Percentiles rank a stretch among this genome's conserved stretches.
Evolutionary conservation across 352 stramenopile species (phyloP).

Genomic region (Halophytophthora polymorphica): DNA sequence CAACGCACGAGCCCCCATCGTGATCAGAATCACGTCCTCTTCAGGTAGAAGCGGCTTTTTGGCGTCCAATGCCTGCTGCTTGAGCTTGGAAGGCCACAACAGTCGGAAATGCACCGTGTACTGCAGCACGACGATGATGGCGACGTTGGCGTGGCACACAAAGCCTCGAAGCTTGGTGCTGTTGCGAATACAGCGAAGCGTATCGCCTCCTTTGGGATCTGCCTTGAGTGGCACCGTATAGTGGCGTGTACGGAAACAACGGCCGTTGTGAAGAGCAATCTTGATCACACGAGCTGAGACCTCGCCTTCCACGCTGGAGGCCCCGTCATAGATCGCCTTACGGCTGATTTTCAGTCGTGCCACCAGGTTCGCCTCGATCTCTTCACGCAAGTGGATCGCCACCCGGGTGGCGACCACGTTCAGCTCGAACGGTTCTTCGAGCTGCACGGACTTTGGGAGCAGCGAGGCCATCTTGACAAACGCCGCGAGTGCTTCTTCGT

Average conservation of each 20-base stretch:
- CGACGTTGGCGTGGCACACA: constrained; percentile 70
- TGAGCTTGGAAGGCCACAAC: constrained; percentile 59
- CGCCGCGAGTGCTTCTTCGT: constrained; percentile 47
- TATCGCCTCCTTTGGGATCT: constrained; percentile 64
- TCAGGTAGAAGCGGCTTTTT: constrained; percentile 55
- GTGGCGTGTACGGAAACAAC: constrained; percentile 66
- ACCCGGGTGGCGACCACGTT: constrained; percentile 45
- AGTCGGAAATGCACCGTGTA: constrained; percentile 85
- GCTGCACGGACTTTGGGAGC: constrained; percentile 50
- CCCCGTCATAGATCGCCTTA: constrained; percentile 46
- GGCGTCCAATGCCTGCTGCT: constrained; percentile 55
- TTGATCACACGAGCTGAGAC: constrained; percentile 79
- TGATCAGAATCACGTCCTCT: constrained; percentile 76
- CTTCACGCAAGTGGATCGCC: constrained; percentile 65
- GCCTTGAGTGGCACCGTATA: constrained; percentile 69
- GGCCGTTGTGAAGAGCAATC: constrained; percentile 87
- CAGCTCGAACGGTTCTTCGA: constrained; percentile 65
- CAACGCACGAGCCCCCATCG: constrained; percentile 60
- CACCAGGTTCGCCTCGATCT: constrained; percentile 67
- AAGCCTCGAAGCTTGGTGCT: constrained; percentile 68
- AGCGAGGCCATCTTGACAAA: constrained; percentile 60
- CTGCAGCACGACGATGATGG: constrained; percentile 83
- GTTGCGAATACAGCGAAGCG: constrained; percentile 46
- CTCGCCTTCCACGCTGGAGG: constrained; percentile 50
- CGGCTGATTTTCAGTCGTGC: constrained; percentile 62